These are phyloP conservation scores for Russula griseocarnosa DNA, from an alignment of 768 basidiomycete species.

Conservation along the genomic window DNA sequence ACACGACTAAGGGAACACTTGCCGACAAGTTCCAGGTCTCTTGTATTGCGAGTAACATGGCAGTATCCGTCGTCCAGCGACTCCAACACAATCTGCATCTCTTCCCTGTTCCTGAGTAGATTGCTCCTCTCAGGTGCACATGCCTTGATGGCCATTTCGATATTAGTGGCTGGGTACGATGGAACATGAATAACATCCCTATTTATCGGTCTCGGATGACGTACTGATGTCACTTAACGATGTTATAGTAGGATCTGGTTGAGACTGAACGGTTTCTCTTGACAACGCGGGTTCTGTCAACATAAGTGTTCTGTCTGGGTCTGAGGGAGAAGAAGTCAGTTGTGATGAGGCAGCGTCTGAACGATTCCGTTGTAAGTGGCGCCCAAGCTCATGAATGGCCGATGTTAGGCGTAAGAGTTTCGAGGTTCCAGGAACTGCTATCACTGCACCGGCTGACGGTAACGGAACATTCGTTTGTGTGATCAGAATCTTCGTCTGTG, in stretches of 20 bases:
- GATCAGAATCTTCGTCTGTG: conserved; percentile 3
- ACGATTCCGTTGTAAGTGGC: conserved; percentile 13
- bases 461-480: background rate
- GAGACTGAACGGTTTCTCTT: conserved; percentile 14
- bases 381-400: conserved; percentile 15
- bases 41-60: conserved; percentile 60
- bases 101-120: conserved; percentile 60
- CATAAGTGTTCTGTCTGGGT: background rate
- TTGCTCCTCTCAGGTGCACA: conserved; percentile 60
- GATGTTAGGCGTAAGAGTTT: conserved; percentile 15
- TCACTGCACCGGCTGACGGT: conserved; percentile 23
- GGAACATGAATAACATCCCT: background rate
- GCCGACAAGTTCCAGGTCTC: conserved; percentile 62
- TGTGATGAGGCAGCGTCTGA: background rate
- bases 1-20: conserved; percentile 26
- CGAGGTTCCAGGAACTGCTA: background rate
- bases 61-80: conserved; percentile 74
- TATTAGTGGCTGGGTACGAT: conserved; percentile 18
- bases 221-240: conserved; percentile 45
- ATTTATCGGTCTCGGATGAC: background rate
- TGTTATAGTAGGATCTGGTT: conserved; percentile 34
- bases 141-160: conserved; percentile 59
- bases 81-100: conserved; percentile 70
- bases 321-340: background rate
- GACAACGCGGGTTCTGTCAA: conserved; percentile 17